phyloP scores from a whole-genome alignment of 495 filamentous ascomycete genomes.

The Darksidea phi region DNA sequence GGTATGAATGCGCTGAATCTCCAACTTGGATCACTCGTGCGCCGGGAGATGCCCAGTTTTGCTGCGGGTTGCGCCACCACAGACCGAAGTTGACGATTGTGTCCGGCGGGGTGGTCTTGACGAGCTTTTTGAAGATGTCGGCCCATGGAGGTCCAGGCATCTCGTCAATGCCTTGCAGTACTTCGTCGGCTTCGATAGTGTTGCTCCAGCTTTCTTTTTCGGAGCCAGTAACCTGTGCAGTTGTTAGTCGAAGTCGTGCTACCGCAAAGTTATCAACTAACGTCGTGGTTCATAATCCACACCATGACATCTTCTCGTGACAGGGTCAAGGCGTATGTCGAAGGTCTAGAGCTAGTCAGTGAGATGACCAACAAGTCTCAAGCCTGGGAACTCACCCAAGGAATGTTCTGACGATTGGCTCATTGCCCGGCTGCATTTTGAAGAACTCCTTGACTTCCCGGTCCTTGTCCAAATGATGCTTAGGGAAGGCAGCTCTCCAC shows the following conservation, averaged over 20 bases:
- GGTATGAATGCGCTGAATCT: slow-evolving; percentile 42
- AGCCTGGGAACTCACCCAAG: slow-evolving; percentile 29
- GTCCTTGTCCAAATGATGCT: slow-evolving; percentile 40
- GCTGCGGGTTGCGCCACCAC: slow-evolving; percentile 42
- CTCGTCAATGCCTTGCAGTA: slow-evolving; percentile 54
- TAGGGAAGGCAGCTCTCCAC: slow-evolving; percentile 54
- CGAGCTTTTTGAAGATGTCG: slow-evolving; percentile 37
- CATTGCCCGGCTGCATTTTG: slow-evolving; percentile 45
- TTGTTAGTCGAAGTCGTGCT: slow-evolving; percentile 11
- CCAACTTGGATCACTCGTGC: slow-evolving; percentile 43
- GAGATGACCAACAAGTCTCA: not conserved
- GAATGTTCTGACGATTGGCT: slow-evolving; percentile 41
- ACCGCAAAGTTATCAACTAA: slow-evolving; percentile 29
- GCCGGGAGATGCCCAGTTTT: slow-evolving; percentile 38
- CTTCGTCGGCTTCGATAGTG: slow-evolving; percentile 55
- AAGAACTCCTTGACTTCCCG: slow-evolving; percentile 45
- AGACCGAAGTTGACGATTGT: slow-evolving; percentile 44
- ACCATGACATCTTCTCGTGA: slow-evolving; percentile 52
- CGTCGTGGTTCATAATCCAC: slow-evolving; percentile 59
- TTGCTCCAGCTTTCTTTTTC: slow-evolving; percentile 54
- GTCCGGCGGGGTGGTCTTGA: slow-evolving; percentile 37
- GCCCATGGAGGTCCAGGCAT: slow-evolving; percentile 42
- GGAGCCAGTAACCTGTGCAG: slow-evolving; percentile 47
- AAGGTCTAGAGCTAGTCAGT: slow-evolving; percentile 40
- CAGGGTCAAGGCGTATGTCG: slow-evolving; percentile 53